Base-by-base conservation (phyloP, 257 asterid species). In the Marsdenia floribunda region DNA sequence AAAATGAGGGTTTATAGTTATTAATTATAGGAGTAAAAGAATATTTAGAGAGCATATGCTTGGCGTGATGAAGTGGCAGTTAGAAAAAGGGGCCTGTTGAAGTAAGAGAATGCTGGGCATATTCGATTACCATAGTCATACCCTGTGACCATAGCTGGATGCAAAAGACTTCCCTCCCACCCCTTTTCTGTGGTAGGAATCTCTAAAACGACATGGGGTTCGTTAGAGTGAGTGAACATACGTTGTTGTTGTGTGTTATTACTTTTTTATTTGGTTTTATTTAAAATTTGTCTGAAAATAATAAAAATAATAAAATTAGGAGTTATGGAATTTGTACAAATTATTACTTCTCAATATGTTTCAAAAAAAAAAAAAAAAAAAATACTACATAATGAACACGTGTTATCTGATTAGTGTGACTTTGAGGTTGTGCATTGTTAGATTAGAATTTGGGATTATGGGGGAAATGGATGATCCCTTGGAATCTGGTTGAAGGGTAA, bases 41-140 rank as follows among this genome's bases (percentile, higher is more conserved):
- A 92, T 95, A 95, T 90, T 73, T 89, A 53, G 83, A 79, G 78
- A 81, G 99, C 87, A 94, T 95, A 95, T 90, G 91, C 97, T 88
- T 85, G 85, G 90, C 85, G 88, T 90, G 90, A 87, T 87, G 90
- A 85, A 79, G 85, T 83, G 84, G 77, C 88, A 35, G 82, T 83
- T 80, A 50, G 75, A 73, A 84, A 70, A 76, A 71, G 12, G 15
- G 73, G 78, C 80, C 71, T 38, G 47, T 84, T 83, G 59, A 80
- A 78, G 87, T 52, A 68, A 76, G 47, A 54, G 74, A 89, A 88
- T 88, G 83, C 94, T 73, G 78, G 80, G 95, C 96, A 90, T 91
- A 91, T 91, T 90, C 97, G 37, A 33, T 86, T 82, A 50, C 83
- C 76, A 70, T 72, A 68, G 79, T 73, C 73, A 24, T 73, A 16